These are phyloP conservation scores for Dimargaris cristalligena DNA, from an alignment of 192 early-diverging fungal species.

Conservation along the genomic window DNA sequence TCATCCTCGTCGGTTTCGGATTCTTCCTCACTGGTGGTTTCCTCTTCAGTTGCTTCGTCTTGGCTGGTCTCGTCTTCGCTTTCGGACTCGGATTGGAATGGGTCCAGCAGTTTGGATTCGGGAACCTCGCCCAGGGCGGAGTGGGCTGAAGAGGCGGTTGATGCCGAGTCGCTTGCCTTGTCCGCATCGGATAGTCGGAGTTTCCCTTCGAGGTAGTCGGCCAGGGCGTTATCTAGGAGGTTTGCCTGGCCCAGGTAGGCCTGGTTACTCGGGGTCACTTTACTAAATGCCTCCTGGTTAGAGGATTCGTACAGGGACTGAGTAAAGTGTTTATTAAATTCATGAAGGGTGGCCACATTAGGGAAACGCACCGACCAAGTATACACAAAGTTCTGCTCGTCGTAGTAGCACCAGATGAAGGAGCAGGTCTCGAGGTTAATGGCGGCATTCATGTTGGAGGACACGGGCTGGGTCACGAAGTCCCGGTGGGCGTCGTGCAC, in stretches of 20 bases:
- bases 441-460: constrained; percentile 59
- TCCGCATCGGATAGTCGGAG: constrained; percentile 10
- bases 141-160: constrained; percentile 10
- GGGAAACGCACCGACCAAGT: constrained; percentile 61
- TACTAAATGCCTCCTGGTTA: constrained; percentile 42
- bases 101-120: neutral
- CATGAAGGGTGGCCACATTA: constrained; percentile 26
- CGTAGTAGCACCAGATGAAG: constrained; percentile 73
- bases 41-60: too few species aligned
- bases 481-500: constrained; percentile 26
- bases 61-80: neutral
- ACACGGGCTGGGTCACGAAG: constrained; percentile 37
- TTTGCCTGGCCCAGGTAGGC: constrained; percentile 58
- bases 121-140: neutral
- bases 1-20: constrained; percentile 26
- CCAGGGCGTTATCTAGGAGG: constrained; percentile 53
- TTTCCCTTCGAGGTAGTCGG: constrained; percentile 18
- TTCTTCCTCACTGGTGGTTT: constrained; percentile 14
- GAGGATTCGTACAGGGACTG: constrained; percentile 60
- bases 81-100: neutral
- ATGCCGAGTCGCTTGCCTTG: neutral
- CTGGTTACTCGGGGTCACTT: constrained; percentile 48
- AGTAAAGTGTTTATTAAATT: constrained; percentile 48
- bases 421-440: constrained; percentile 51
- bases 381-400: constrained; percentile 33